These are phyloP conservation scores for Microascus cirrosus DNA, from an alignment of 2,329 filamentous ascomycete genomes.

Conservation along the genomic window DNA sequence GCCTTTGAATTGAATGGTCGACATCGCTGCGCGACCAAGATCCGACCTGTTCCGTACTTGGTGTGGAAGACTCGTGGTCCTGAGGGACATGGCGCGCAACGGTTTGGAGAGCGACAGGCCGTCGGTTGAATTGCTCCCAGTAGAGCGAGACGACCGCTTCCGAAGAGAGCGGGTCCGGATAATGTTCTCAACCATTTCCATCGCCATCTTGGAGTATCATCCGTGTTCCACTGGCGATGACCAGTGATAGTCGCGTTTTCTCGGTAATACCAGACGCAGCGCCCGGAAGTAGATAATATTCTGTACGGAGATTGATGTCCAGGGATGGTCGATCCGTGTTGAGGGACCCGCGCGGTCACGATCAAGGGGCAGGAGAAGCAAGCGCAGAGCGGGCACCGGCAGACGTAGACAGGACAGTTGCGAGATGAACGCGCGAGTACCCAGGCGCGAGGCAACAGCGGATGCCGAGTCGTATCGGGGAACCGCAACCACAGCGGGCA, in stretches of 20 bases:
- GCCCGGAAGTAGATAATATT: background rate
- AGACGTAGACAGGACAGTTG: background rate
- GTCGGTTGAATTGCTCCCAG: background rate
- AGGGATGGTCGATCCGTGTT: background rate
- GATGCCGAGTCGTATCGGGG: conserved; percentile 8
- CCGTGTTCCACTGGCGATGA: background rate
- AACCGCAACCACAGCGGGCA: conserved; percentile 3
- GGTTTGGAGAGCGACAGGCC: background rate
- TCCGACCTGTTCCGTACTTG: background rate
- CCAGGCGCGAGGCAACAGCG: background rate
- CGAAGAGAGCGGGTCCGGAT: background rate
- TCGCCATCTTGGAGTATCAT: background rate
- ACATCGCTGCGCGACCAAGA: background rate
- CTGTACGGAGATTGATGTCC: background rate
- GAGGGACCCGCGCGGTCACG: background rate
- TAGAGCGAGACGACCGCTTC: background rate
- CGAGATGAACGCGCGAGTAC: background rate
- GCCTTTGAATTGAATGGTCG: conserved; percentile 28
- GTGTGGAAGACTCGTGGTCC: background rate
- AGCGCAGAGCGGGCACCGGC: background rate
- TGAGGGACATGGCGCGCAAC: background rate
- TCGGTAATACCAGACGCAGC: background rate
- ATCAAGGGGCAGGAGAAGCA: background rate
- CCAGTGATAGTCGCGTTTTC: background rate
- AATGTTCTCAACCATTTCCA: background rate